Evolutionary conservation across 306 rosid species (phyloP).

Genomic region (Lotus japonicus): DNA sequence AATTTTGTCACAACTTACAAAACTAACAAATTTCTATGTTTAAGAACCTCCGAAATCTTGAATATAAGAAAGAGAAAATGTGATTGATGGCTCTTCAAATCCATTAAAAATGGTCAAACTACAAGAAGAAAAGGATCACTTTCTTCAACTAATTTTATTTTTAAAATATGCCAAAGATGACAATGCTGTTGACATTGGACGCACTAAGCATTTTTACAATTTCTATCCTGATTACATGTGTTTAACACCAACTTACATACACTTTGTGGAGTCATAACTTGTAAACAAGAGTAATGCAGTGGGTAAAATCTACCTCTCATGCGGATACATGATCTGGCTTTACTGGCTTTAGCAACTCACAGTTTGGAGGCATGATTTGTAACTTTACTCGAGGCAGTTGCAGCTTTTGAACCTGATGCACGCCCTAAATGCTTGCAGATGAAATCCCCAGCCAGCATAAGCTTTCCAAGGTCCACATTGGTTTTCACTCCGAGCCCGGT

Average conservation of each 20-base stretch:
- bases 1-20: background rate
- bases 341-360: constrained; percentile 32
- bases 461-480: constrained; percentile 61
- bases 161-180: constrained; percentile 7
- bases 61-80: background rate
- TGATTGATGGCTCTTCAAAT: background rate
- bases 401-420: constrained; percentile 65
- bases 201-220: background rate
- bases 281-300: background rate
- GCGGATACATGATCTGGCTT: constrained; percentile 8
- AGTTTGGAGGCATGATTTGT: constrained; percentile 54
- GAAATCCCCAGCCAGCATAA: constrained; percentile 74
- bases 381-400: constrained; percentile 57
- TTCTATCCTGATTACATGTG: background rate
- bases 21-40: background rate
- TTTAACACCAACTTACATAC: background rate
- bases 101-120: background rate
- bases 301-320: background rate
- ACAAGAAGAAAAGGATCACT: background rate
- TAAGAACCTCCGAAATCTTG: background rate
- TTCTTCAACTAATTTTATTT: background rate
- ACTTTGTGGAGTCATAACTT: background rate
- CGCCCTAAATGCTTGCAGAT: constrained; percentile 80
- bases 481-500: constrained; percentile 77
- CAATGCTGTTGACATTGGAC: background rate